These are phyloP conservation scores for Cordyceps tenuipes DNA, from an alignment of 2,329 filamentous ascomycete species.

Conservation along the genomic window DNA sequence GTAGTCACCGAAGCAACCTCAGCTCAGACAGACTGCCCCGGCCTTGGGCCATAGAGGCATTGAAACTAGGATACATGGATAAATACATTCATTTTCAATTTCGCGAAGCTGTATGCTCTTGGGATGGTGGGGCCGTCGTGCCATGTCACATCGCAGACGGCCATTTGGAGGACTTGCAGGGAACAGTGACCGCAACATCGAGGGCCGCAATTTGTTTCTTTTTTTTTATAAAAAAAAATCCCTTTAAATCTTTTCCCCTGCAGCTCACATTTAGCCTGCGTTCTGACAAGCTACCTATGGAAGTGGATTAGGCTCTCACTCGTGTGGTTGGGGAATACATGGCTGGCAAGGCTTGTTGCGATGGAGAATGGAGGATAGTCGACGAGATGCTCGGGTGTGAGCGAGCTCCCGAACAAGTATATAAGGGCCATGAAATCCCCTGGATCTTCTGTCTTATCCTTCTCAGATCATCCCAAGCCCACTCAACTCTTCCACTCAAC, in stretches of 20 bases:
- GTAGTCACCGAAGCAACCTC: not conserved
- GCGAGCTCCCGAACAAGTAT: not conserved
- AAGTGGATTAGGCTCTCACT: not conserved
- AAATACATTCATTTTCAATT: not conserved
- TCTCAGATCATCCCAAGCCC: not conserved
- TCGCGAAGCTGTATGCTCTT: not conserved
- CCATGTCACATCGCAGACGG: not conserved
- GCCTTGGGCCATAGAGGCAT: too few species aligned
- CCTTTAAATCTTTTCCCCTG: not conserved
- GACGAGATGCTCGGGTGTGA: not conserved
- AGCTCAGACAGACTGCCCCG: not conserved
- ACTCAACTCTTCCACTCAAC: not conserved
- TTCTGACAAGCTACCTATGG: not conserved
- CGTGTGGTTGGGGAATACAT: not conserved
- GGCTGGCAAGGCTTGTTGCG: too few species aligned
- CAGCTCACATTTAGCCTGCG: too few species aligned
- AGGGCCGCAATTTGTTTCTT: constrained; percentile 7
- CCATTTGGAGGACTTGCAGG: not conserved
- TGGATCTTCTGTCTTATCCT: not conserved
- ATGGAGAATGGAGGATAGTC: not conserved
- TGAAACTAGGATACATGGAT: not conserved
- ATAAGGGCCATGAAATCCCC: not conserved
- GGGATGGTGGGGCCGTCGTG: not conserved
- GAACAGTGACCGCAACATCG: not conserved
- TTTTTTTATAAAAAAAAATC: not conserved